Percentiles rank a stretch among this genome's conserved stretches.
phyloP scores from a whole-genome alignment of 1,284 basidiomycete species.

The Volvariella volvacea region DNA sequence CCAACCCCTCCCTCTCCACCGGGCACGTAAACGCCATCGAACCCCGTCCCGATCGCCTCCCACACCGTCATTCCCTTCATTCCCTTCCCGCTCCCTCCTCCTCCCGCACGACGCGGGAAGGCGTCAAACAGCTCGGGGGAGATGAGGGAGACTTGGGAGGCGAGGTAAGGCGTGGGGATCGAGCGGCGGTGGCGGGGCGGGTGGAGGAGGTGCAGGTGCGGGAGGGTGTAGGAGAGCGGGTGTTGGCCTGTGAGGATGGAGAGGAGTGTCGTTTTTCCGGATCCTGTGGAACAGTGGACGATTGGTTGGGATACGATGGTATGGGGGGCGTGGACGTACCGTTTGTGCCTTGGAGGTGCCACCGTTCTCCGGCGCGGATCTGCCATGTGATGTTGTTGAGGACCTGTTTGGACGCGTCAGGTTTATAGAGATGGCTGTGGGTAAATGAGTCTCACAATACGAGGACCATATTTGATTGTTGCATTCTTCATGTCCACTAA shows the following conservation, averaged over 20 bases:
- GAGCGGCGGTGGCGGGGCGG: slow-evolving; percentile 49
- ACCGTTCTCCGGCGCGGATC: slow-evolving; percentile 72
- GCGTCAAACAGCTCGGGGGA: slow-evolving; percentile 89
- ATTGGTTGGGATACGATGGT: neutral
- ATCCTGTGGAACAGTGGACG: slow-evolving; percentile 42
- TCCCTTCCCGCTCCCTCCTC: too few relatives aligned
- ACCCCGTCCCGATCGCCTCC: slow-evolving; percentile 82
- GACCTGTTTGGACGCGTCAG: slow-evolving; percentile 36
- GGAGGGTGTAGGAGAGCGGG: slow-evolving; percentile 85
- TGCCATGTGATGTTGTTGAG: slow-evolving; percentile 76
- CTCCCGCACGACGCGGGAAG: slow-evolving; percentile 64
- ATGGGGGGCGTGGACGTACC: slow-evolving; percentile 40
- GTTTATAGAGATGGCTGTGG: neutral
- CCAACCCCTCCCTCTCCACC: slow-evolving; percentile 41
- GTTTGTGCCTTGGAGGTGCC: slow-evolving; percentile 86
- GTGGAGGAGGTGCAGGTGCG: slow-evolving; percentile 32
- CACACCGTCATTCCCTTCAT: slow-evolving; percentile 59
- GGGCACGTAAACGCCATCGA: slow-evolving; percentile 73
- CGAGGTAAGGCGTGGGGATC: slow-evolving; percentile 61
- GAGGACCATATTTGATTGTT: slow-evolving; percentile 63
- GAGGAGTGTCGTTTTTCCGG: slow-evolving; percentile 94
- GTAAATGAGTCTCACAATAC: slow-evolving; percentile 39
- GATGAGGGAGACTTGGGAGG: slow-evolving; percentile 79
- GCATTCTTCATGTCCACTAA: slow-evolving; percentile 62
- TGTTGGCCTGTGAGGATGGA: slow-evolving; percentile 91